Evolutionary conservation across 352 stramenopile genomes (phyloP), one percentile per base, ranked within the genome.

Genomic region (Globisporangium uncinulatum): DNA sequence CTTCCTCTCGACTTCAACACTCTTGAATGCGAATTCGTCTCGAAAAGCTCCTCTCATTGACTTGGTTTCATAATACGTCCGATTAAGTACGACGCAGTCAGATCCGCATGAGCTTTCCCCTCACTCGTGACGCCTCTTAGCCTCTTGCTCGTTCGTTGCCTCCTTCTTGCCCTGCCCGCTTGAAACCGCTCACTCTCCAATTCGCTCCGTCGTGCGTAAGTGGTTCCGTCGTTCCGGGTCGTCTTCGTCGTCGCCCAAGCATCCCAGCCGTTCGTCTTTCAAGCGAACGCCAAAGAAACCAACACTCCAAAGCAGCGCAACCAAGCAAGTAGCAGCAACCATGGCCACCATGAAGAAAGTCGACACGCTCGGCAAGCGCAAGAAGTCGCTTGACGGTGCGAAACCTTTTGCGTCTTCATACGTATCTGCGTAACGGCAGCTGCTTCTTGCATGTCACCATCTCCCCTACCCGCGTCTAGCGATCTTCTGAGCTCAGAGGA

Each of bases 331-430:
- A 43, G 13, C 42, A 58, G n/a, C 44, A 48, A 36, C 21, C 32
- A 67, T 67, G 48, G 61, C 65, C 29, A 70, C 70, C 56, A 86
- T 92, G 77, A 89, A 86, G 69, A 87, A 88, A 60, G 79, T 94
- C 34, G 67, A 78, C 32, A 94, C 85, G 62, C 81, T 94, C 39
- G 85, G 83, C 69, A 94, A 94, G 74, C 83, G 85, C 65, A 93
- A 94, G 67, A 92, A 93, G 68, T 93, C 83, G 50, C 79, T 93
- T 46, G 85, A 94, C 53, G 84, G 84, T 92, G 65, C 24, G 71
- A 54, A 0, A 11, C 39, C 4, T 43, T 59, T 66, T n/a, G 56
- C 47, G n/a, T 29, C 24, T 29, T 29, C 24, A 29, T 29, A 1
- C 24, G 4, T 29, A 1, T 29, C 24, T 29, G 24, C 24, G 24